phyloP scores from a whole-genome alignment of 345 rosid genomes.

The Melaleuca alternifolia region DNA sequence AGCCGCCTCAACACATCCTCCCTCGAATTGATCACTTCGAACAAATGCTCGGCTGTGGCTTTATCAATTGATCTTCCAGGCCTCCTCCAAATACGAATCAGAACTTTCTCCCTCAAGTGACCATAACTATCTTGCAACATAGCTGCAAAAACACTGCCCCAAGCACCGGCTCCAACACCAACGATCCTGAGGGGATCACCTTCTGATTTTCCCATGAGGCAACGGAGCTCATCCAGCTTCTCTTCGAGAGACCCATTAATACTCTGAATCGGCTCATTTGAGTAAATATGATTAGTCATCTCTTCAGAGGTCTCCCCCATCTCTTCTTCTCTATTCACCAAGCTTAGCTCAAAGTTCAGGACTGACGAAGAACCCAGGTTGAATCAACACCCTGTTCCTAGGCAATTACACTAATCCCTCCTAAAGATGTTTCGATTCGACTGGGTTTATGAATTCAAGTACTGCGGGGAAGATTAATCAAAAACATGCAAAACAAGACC shows the following conservation, averaged over 20 bases:
- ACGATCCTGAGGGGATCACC: conserved; percentile 84
- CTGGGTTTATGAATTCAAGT: background rate
- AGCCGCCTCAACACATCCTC: conserved; percentile 90
- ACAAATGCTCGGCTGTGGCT: conserved; percentile 79
- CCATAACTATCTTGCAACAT: conserved; percentile 86
- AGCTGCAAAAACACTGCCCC: conserved; percentile 96
- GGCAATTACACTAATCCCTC: background rate
- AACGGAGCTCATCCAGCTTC: conserved; percentile 77
- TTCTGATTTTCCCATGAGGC: conserved; percentile 56
- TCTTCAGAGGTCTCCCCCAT: conserved; percentile 38
- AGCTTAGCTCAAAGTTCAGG: background rate
- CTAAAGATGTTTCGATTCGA: background rate
- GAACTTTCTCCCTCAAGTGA: conserved; percentile 73
- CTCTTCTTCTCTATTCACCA: conserved; percentile 4
- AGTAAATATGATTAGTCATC: conserved; percentile 6
- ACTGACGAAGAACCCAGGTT: background rate
- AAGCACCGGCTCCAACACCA: conserved; percentile 94
- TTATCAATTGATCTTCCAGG: conserved; percentile 66
- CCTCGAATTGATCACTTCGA: conserved; percentile 91
- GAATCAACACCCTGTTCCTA: background rate
- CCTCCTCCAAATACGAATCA: conserved; percentile 91
- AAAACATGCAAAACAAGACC: background rate
- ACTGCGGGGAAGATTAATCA: background rate
- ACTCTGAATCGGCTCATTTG: conserved; percentile 43
- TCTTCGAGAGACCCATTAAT: conserved; percentile 45